Evolutionary conservation across 345 rosid genomes (phyloP).

Genomic region (Linum lewisii): DNA sequence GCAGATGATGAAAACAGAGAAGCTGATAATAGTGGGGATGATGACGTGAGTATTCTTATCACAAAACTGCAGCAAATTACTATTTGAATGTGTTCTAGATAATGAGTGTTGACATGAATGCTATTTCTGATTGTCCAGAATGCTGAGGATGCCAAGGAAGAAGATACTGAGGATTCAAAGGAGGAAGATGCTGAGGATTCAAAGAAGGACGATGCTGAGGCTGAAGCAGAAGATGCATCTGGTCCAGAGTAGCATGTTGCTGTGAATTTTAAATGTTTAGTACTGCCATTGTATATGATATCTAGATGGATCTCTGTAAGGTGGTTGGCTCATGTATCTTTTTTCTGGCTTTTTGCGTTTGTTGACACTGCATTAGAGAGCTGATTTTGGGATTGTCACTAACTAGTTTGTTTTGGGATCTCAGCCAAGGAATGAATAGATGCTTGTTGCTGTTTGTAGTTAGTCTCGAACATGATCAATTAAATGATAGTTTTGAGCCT

Average conservation of each 20-base stretch:
- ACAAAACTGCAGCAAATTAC: no score
- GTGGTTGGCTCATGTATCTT: slow-evolving; percentile 7
- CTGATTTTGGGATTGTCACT: not conserved
- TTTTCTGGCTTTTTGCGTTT: not conserved
- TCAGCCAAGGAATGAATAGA: no score
- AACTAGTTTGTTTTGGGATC: no score
- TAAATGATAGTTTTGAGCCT: no score
- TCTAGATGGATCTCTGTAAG: not conserved
- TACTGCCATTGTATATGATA: not conserved
- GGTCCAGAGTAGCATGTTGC: slow-evolving; percentile 2
- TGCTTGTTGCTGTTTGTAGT: not conserved
- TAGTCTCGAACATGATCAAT: no score
- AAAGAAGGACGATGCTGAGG: slow-evolving; percentile 11
- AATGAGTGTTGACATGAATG: not conserved
- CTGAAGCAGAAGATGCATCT: slow-evolving; percentile 32
- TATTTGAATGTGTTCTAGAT: no score
- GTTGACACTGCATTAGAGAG: not conserved
- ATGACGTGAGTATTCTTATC: slow-evolving; percentile 12
- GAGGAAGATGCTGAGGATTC: slow-evolving; percentile 24
- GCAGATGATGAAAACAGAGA: slow-evolving; percentile 17
- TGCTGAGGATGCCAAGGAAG: slow-evolving; percentile 30
- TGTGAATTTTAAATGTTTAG: not conserved
- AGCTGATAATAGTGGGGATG: not conserved
- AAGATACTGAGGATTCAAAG: slow-evolving; percentile 20
- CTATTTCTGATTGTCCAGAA: slow-evolving; percentile 24